Conservation (phyloP, 306 rosid genomes). For the Castanea crenata region DNA sequence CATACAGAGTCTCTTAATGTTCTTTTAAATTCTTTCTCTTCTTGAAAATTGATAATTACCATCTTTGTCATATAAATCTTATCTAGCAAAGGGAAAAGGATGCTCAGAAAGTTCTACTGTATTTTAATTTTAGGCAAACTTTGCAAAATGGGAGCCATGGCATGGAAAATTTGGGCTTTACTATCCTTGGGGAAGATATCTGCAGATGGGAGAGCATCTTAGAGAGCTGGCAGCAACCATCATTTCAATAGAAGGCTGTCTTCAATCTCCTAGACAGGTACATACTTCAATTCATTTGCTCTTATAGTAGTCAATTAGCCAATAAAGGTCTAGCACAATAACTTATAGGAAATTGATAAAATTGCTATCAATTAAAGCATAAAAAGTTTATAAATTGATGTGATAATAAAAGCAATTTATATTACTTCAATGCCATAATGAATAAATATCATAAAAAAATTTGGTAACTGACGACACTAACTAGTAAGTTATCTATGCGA, state of each 20-base stretch:
- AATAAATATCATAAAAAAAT: no score
- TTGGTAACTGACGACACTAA: no score
- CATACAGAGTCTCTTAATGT: no score
- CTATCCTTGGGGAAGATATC: slow-evolving; percentile 83
- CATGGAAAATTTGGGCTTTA: slow-evolving; percentile 84
- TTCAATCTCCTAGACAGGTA: slow-evolving; percentile 71
- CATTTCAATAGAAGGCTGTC: slow-evolving; percentile 45
- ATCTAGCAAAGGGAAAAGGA: neutral
- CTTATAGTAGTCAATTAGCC: neutral
- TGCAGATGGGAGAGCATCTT: slow-evolving; percentile 62
- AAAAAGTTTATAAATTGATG: no score
- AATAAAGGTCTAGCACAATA: neutral
- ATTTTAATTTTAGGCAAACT: slow-evolving; percentile 54
- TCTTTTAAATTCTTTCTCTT: no score
- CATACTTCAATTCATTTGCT: neutral
- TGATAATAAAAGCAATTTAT: no score
- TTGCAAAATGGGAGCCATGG: slow-evolving; percentile 99
- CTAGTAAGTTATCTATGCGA: no score
- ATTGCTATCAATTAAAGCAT: no score
- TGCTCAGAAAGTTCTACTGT: neutral
- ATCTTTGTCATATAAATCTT: neutral
- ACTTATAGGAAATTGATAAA: no score
- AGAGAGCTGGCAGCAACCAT: slow-evolving; percentile 64
- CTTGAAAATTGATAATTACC: no score
- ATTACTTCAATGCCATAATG: no score